Percentiles rank a stretch among this genome's conserved stretches.
phyloP scores from a whole-genome alignment of 441 rosid genomes.

The Geranium incanum region DNA sequence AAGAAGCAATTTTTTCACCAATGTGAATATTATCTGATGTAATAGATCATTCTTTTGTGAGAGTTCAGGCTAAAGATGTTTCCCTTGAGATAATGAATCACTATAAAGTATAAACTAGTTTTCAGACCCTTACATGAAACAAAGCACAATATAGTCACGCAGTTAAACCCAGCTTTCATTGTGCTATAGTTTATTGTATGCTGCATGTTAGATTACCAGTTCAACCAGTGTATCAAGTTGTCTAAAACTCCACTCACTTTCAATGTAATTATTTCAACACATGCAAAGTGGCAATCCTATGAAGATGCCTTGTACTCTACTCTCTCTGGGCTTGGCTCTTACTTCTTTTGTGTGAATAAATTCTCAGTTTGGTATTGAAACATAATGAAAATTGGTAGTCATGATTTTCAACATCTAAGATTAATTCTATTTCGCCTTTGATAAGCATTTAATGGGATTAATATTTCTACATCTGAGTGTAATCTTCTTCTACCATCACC shows the following conservation, averaged over 20 bases:
- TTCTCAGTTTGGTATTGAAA: not conserved
- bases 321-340: not conserved
- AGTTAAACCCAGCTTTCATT: not conserved
- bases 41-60: not conserved
- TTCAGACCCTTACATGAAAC: not conserved
- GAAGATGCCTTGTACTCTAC: not conserved
- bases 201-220: too few species aligned
- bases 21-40: not conserved
- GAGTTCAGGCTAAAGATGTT: not conserved
- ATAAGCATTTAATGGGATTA: not conserved
- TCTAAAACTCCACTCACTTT: slow-evolving; percentile 4
- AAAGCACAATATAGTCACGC: not conserved
- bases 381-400: not conserved
- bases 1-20: not conserved
- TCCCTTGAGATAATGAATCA: not conserved
- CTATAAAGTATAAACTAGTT: not conserved
- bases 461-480: not conserved
- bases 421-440: not conserved
- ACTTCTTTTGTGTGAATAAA: not conserved
- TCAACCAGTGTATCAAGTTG: not conserved
- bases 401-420: not conserved
- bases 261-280: not conserved
- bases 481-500: not conserved
- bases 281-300: not conserved
- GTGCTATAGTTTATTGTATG: not conserved